phyloP scores from a whole-genome alignment of 2,329 filamentous ascomycete species.

The Botrytis aclada region DNA sequence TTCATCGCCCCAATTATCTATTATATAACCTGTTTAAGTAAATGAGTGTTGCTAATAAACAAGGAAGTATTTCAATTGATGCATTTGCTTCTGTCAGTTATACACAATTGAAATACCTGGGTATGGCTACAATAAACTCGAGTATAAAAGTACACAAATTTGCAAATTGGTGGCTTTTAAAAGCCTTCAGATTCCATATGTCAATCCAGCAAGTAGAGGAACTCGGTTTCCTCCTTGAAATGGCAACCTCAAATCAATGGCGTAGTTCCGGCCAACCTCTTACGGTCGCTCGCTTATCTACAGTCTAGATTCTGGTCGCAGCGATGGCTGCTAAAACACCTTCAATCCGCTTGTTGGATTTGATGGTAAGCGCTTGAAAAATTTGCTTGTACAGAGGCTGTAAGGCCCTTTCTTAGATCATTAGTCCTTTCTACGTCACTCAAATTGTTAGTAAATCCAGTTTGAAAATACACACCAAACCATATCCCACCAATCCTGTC shows the following conservation, averaged over 20 bases:
- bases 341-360: not conserved
- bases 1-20: not conserved
- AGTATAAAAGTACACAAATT: not conserved
- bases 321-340: not conserved
- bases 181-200: not conserved
- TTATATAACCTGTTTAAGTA: no score
- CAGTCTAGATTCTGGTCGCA: not conserved
- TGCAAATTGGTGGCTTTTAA: not conserved
- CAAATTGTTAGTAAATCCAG: not conserved
- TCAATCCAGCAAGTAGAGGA: not conserved
- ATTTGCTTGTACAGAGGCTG: not conserved
- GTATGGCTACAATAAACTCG: not conserved
- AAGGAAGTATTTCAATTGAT: not conserved
- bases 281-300: not conserved
- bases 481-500: not conserved
- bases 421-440: not conserved
- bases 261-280: not conserved
- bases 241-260: not conserved
- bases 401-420: not conserved
- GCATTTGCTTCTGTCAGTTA: not conserved
- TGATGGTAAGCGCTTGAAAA: not conserved
- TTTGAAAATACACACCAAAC: no score
- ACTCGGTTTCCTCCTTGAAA: not conserved
- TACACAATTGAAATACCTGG: not conserved
- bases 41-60: fast-evolving